These are phyloP conservation scores for Pestalotiopsis sp. DNA, from an alignment of 2,329 filamentous ascomycete species.

Conservation along the genomic window DNA sequence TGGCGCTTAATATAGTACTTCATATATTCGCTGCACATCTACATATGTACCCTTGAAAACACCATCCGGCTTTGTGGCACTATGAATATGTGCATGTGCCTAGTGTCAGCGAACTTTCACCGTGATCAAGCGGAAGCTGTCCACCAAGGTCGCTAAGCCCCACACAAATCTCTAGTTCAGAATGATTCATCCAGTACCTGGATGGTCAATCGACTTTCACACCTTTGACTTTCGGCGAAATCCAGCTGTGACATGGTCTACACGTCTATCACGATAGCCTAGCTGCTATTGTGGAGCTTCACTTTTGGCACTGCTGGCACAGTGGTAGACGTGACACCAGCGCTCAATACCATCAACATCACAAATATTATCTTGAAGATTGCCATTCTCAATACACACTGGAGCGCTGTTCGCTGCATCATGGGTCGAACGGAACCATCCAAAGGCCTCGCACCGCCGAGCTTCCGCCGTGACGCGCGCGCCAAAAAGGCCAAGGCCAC, in stretches of 20 bases:
- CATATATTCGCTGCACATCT: too few species aligned
- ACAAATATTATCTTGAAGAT: neutral
- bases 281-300: too few species aligned
- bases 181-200: neutral
- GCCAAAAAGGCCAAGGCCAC: slow-evolving; percentile 59
- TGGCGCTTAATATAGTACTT: too few species aligned
- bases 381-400: neutral
- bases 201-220: neutral
- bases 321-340: too few species aligned
- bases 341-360: neutral
- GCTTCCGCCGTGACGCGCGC: slow-evolving; percentile 37
- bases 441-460: slow-evolving; percentile 27
- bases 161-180: neutral
- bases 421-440: slow-evolving; percentile 35
- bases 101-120: neutral
- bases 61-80: neutral
- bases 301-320: too few species aligned
- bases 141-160: neutral
- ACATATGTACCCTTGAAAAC: too few species aligned
- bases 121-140: too few species aligned
- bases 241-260: too few species aligned
- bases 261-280: too few species aligned
- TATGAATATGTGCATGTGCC: too few species aligned
- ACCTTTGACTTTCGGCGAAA: neutral
- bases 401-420: too few species aligned